phyloP scores from a whole-genome alignment of 345 rosid species.

The Hibiscus syriacus region DNA sequence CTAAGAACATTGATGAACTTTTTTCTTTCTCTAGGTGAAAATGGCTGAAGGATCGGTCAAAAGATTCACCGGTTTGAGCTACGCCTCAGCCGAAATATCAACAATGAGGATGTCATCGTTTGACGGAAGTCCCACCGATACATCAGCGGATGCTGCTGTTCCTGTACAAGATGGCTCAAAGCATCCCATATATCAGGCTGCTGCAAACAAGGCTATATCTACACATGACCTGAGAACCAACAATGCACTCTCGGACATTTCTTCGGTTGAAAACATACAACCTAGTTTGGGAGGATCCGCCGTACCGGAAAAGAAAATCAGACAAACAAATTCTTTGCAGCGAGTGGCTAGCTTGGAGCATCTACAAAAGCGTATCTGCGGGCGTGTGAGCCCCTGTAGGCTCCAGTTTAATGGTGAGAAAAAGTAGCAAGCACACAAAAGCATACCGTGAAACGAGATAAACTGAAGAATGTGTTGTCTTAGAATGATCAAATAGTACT shows the following conservation, averaged over 20 bases:
- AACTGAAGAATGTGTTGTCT: too few relatives aligned
- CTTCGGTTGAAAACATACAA: constrained; percentile 34
- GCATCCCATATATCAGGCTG: constrained; percentile 26
- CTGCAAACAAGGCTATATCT: constrained; percentile 23
- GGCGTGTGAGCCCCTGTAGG: constrained; percentile 20
- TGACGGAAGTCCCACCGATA: constrained; percentile 42
- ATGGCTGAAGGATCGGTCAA: constrained; percentile 95
- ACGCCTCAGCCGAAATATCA: constrained; percentile 44
- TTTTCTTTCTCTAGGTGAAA: constrained; percentile 51
- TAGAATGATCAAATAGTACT: too few relatives aligned
- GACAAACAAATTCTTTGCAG: constrained; percentile 54
- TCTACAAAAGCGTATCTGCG: constrained; percentile 24
- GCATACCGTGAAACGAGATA: too few relatives aligned
- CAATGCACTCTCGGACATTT: constrained; percentile 30
- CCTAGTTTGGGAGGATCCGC: constrained; percentile 21
- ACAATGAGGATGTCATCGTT: constrained; percentile 34
- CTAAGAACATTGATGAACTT: background rate
- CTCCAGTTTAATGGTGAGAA: background rate
- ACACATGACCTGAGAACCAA: constrained; percentile 24
- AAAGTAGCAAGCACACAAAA: background rate
- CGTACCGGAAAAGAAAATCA: constrained; percentile 42
- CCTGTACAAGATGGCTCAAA: constrained; percentile 45
- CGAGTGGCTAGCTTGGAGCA: constrained; percentile 16
- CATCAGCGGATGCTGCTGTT: constrained; percentile 47
- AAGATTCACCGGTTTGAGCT: constrained; percentile 69